These are phyloP conservation scores for Debaryomyces singareniensis DNA, from an alignment of 1,139 yeast genomes.

Conservation along the genomic window DNA sequence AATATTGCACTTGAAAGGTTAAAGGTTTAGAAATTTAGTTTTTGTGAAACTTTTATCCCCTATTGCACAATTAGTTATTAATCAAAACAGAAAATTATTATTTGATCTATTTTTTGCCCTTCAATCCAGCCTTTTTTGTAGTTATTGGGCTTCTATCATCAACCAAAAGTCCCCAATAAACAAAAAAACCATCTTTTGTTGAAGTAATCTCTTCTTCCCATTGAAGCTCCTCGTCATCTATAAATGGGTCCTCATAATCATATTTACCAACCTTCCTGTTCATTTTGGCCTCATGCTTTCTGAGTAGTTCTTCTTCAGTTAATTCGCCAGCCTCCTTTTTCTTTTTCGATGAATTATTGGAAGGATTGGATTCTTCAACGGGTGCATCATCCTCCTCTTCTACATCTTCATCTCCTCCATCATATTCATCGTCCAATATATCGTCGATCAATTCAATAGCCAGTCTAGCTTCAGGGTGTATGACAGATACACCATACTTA, in stretches of 20 bases:
- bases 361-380: slow-evolving; percentile 21
- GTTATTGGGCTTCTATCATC: slow-evolving; percentile 42
- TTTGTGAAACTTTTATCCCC: too few relatives aligned
- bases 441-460: slow-evolving; percentile 59
- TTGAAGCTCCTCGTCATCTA: slow-evolving; percentile 86
- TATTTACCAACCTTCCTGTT: slow-evolving; percentile 81
- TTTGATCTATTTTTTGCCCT: slow-evolving; percentile 13
- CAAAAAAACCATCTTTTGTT: slow-evolving; percentile 93
- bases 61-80: too few relatives aligned
- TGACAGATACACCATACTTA: slow-evolving; percentile 72
- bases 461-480: slow-evolving; percentile 64
- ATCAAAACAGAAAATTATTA: too few relatives aligned
- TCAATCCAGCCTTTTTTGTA: slow-evolving; percentile 13
- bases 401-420: slow-evolving; percentile 54
- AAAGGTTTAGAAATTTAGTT: too few relatives aligned
- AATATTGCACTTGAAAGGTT: too few relatives aligned
- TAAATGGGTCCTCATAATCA: slow-evolving; percentile 90
- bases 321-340: slow-evolving; percentile 36
- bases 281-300: slow-evolving; percentile 40
- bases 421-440: slow-evolving; percentile 54
- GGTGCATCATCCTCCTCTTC: slow-evolving; percentile 32
- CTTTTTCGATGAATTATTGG: slow-evolving; percentile 15
- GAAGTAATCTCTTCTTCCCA: slow-evolving; percentile 94
- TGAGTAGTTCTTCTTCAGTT: slow-evolving; percentile 41
- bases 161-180: slow-evolving; percentile 87